Percentiles rank a stretch among this genome's conserved stretches.
These are phyloP conservation scores for Vigna unguiculata DNA, from an alignment of 306 rosid species.

Conservation along the genomic window DNA sequence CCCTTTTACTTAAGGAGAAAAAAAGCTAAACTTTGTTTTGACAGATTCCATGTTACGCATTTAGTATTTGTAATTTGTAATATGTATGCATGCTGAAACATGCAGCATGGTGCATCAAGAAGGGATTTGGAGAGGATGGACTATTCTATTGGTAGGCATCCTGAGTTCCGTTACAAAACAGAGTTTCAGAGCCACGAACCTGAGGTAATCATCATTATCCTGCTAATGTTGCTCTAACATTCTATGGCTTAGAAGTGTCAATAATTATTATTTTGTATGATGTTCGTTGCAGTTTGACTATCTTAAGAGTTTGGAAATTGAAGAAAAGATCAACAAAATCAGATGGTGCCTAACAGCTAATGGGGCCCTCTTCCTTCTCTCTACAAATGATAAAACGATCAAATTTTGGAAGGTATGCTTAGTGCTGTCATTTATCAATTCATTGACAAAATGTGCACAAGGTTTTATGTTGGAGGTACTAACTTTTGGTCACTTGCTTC, in stretches of 20 bases:
- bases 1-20: not conserved
- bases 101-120: slow-evolving; percentile 85
- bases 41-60: slow-evolving; percentile 22
- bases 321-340: slow-evolving; percentile 99
- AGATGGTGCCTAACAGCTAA: slow-evolving; percentile 99
- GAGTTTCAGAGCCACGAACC: slow-evolving; percentile 99
- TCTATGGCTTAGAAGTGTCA: slow-evolving; percentile 29
- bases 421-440: slow-evolving; percentile 18
- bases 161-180: slow-evolving; percentile 98
- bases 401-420: slow-evolving; percentile 93
- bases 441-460: slow-evolving; percentile 18
- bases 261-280: slow-evolving; percentile 30
- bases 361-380: slow-evolving; percentile 91
- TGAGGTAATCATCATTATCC: slow-evolving; percentile 58
- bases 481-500: slow-evolving; percentile 35
- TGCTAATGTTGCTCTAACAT: slow-evolving; percentile 17
- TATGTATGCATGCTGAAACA: slow-evolving; percentile 49
- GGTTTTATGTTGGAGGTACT: slow-evolving; percentile 31
- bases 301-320: slow-evolving; percentile 99
- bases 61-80: slow-evolving; percentile 24
- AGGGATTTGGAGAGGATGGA: slow-evolving; percentile 89
- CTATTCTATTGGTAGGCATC: slow-evolving; percentile 82
- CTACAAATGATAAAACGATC: slow-evolving; percentile 96
- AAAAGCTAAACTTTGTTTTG: slow-evolving; percentile 14
- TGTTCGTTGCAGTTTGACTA: slow-evolving; percentile 86